Base-by-base conservation (phyloP, 192 early-diverging fungal species). In the Backusella sp. region DNA sequence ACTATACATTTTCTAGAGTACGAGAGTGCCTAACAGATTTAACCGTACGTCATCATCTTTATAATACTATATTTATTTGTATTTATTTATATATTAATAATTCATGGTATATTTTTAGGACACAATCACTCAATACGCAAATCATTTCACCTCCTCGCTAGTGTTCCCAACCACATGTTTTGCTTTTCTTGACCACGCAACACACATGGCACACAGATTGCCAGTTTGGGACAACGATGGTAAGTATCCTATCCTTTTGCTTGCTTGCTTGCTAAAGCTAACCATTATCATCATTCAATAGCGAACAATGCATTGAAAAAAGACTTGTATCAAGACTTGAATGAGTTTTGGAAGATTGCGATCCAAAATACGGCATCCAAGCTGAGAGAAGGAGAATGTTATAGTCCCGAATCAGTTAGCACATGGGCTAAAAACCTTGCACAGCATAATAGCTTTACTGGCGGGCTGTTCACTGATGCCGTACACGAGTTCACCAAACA, bases 1-100 rank as follows among this genome's bases (percentile, higher is more conserved):
- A 95, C 82, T 99, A 99, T 83, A 90, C 95, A 6, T 97, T 91
- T 83, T 91, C 93, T 80, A 87, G 97, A 71, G 94, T 97, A 53
- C 86, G 89, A 74, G 90, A 92, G 52, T 84, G 86, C 8, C 80
- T 98, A 26, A 81, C 86, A 3, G 95, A 97, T 71, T 85, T 97
- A 23, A 80, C 85, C 26, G 90, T 88, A 85, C 56, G 79, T 71
- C 4, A 0, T 23, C 12, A 26, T 28, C 36, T 19, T 32, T 4
- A n/a, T 46, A 62, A 23, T 56, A 11, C 32, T 44, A n/a, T 17
- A 17, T 28, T 37, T 19, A 6, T 67, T 21, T 28, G 39, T 53
- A 28, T 28, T 28, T 28, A 65, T 15, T 17, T 32, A 71, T 66
- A 32, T 66, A 56, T 59, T 12, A 44, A 35, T 62, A 23, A 39